Evolutionary conservation across 257 asterid genomes (phyloP), one percentile per base, ranked within the genome.

Genomic region (Solanum stenotomum): DNA sequence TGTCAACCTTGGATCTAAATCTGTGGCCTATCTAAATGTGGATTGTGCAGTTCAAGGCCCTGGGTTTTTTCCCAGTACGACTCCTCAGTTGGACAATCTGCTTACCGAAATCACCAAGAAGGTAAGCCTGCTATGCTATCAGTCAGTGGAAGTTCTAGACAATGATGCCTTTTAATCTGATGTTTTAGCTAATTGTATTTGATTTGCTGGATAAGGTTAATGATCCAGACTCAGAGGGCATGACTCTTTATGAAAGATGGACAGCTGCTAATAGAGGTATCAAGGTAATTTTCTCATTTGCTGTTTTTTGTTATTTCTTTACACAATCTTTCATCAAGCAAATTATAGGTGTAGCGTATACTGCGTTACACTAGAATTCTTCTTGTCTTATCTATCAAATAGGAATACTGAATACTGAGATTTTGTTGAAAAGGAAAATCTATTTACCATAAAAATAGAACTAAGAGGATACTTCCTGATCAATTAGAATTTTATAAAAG

Each of bases 1-100:
- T 63, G 15, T 92, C 92, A 96, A 93, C 93, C 96, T 97, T 83
- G 95, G 96, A 13, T 87, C 96, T 33, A 95, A 94, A 90, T 94
- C 98, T 15, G 98, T 97, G 84, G 98, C 98, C 78, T 97, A 97
- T 89, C 90, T 97, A 67, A 97, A 97, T 79, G 96, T 97, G 90
- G 99, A 97, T 89, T 97, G 99, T 72, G 99, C 98, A 15, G 98
- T 93, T 91, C 99, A 97, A 93, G 99, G 99, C 81, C 96, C 98
- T 35, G 98, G 98, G 37, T 91, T 97, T 89, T 97, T 94, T 79
- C 93, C 93, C 85, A 90, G 97, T 44, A 95, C 98, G 70, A 97
- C 96, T 91, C 99, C 99, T 90, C 99, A 97, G 94, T 91, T 97
- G 11, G 98, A 97, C 75, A 94, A 97, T 89, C 97, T 97, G 91